These are phyloP conservation scores for Chalaropsis ovoidea DNA, from an alignment of 2,329 filamentous ascomycete genomes.

Conservation along the genomic window DNA sequence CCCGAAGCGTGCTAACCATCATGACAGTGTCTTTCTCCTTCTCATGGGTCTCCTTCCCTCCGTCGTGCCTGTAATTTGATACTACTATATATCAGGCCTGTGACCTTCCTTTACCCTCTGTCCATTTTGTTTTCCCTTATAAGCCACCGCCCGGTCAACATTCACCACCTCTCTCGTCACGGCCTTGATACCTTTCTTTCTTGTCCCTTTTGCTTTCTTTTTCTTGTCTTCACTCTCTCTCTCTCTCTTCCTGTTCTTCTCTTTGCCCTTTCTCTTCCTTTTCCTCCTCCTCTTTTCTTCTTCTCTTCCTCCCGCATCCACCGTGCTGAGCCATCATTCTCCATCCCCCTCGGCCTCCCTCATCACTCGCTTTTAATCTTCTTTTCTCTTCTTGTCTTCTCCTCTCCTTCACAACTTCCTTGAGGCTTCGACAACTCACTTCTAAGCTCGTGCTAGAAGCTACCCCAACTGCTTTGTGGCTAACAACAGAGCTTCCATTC, in stretches of 20 bases:
- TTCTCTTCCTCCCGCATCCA: not conserved
- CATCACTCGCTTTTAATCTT: not conserved
- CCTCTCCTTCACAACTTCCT: not conserved
- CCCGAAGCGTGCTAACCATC: no score
- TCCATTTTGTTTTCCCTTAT: not conserved
- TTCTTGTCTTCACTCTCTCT: not conserved
- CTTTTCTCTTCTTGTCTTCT: not conserved
- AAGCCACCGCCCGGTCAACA: no score
- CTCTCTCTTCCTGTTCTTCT: not conserved
- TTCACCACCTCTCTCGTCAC: not conserved
- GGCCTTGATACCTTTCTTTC: not conserved
- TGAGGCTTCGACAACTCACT: not conserved
- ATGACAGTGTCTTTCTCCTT: no score
- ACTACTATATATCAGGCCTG: no score
- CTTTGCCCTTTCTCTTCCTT: not conserved
- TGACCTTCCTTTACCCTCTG: no score
- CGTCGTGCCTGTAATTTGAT: no score
- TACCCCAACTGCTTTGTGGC: not conserved
- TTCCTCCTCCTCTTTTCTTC: not conserved
- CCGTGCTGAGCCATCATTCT: not conserved
- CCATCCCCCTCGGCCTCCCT: not conserved
- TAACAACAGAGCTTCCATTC: not conserved
- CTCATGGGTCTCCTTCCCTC: no score
- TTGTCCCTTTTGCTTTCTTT: not conserved
- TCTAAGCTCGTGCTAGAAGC: not conserved